phyloP scores from a whole-genome alignment of 306 rosid genomes.

The Carpinus viminea region DNA sequence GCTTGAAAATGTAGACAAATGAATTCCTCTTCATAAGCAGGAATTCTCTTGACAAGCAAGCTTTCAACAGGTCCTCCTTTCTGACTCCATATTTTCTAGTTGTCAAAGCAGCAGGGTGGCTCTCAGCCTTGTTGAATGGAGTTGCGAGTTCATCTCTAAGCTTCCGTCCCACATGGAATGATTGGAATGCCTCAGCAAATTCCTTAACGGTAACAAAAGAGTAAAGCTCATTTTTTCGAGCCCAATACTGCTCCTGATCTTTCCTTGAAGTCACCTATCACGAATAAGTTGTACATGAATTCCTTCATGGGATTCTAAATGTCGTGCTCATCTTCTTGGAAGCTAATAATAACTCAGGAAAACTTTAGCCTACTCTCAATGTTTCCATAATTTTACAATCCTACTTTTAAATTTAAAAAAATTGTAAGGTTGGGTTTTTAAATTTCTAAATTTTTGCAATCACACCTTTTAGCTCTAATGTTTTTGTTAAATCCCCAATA shows the following conservation, averaged over 20 bases:
- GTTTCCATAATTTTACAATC: too few species aligned
- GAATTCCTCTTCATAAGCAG: conserved; percentile 52
- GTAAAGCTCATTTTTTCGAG: conserved; percentile 28
- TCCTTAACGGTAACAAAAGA: conserved; percentile 29
- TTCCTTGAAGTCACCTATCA: conserved; percentile 49
- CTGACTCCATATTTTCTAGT: conserved; percentile 32
- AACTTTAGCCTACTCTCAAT: too few species aligned
- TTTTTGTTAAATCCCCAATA: too few species aligned
- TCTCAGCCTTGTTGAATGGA: conserved; percentile 42
- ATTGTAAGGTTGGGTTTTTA: too few species aligned
- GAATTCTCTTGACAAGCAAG: conserved; percentile 45
- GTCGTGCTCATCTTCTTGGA: not conserved
- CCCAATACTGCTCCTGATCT: conserved; percentile 56
- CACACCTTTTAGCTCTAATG: too few species aligned
- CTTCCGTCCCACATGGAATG: conserved; percentile 38
- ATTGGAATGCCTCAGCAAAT: conserved; percentile 36
- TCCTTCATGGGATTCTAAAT: not conserved
- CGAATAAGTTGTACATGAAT: not conserved
- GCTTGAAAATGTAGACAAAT: conserved; percentile 43
- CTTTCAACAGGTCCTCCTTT: conserved; percentile 34
- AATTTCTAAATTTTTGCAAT: too few species aligned
- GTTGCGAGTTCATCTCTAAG: conserved; percentile 37
- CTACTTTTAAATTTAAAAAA: too few species aligned
- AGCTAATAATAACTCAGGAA: not conserved
- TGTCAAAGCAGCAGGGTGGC: conserved; percentile 51